Base-by-base conservation (phyloP, 257 asterid genomes). In the Coffea eugenioides region DNA sequence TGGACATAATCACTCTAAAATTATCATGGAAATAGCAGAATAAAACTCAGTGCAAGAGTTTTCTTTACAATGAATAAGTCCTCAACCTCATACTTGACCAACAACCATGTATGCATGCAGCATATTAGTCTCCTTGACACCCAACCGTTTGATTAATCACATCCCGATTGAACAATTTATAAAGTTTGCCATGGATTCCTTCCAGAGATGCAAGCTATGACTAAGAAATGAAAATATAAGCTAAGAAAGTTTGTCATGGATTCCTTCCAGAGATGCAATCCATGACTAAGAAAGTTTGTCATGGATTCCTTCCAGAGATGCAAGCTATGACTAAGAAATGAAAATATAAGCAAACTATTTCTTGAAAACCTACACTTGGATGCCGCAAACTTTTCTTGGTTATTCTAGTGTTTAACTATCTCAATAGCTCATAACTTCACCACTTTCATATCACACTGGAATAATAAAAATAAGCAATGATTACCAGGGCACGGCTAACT, bases 401-500 rank as follows among this genome's bases (percentile, higher is more conserved):
- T 2, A 21, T 61, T 8, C 3, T 6, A 49, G n/a, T 68, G 20
- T 13, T 31, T 25, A 39, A 67, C 54, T 20, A 45, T 31, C 56
- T 27, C 15, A 31, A 75, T 12, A 76, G 66, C 31, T 15, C 49
- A 77, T 52, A 71, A 68, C 23, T 20, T 36, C 12, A 69, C 5
- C 20, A 65, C 57, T 11, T 8, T 21, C 79, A 45, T 15, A 14
- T 34, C 18, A 51, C n/a, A 21, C 65, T 39, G 12, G 41, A 59
- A 25, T 36, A 69, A 16, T 43, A 69, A 39, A 39, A 39, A 69
- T 77, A 76, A 83, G 57, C 73, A 71, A 76, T 51, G 45, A 75
- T 69, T 91, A 96, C 99, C 98, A 94, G 87, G 67, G 98, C 88
- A 75, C 98, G 99, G 90, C 96, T 91, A 80, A 94, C 95, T 45